Evolutionary conservation across 1,139 yeast genomes (phyloP).

Genomic region (Pichia sp.): DNA sequence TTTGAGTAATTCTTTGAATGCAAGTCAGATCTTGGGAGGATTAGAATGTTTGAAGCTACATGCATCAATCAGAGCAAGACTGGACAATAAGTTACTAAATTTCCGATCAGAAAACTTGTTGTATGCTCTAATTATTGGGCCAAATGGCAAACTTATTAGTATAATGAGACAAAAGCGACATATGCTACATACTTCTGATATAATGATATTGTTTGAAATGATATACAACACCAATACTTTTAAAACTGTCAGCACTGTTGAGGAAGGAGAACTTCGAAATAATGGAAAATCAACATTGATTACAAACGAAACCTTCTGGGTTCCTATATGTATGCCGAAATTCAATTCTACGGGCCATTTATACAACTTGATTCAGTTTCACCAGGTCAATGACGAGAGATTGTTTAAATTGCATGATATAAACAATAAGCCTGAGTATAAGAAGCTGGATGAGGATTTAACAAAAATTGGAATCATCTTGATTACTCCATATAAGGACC

Average conservation of each 20-base stretch:
- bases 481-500: constrained; percentile 74
- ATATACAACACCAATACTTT: constrained; percentile 47
- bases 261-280: not conserved
- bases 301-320: constrained; percentile 71
- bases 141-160: constrained; percentile 47
- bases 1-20: constrained; percentile 37
- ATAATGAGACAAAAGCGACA: constrained; percentile 58
- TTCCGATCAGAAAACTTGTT: constrained; percentile 36
- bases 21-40: constrained; percentile 53
- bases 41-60: constrained; percentile 48
- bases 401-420: constrained; percentile 22
- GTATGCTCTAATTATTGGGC: constrained; percentile 53
- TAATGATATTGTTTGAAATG: constrained; percentile 55
- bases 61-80: constrained; percentile 35
- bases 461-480: constrained; percentile 53
- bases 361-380: constrained; percentile 65
- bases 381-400: constrained; percentile 30
- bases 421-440: not conserved
- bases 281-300: constrained; percentile 1
- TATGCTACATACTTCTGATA: constrained; percentile 61
- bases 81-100: constrained; percentile 35
- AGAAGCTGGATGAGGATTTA: constrained; percentile 10
- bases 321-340: constrained; percentile 86
- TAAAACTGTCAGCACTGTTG: constrained; percentile 18
- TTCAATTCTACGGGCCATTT: constrained; percentile 85